phyloP scores from a whole-genome alignment of 2,329 filamentous ascomycete genomes.

The Apiospora pterosperma region DNA sequence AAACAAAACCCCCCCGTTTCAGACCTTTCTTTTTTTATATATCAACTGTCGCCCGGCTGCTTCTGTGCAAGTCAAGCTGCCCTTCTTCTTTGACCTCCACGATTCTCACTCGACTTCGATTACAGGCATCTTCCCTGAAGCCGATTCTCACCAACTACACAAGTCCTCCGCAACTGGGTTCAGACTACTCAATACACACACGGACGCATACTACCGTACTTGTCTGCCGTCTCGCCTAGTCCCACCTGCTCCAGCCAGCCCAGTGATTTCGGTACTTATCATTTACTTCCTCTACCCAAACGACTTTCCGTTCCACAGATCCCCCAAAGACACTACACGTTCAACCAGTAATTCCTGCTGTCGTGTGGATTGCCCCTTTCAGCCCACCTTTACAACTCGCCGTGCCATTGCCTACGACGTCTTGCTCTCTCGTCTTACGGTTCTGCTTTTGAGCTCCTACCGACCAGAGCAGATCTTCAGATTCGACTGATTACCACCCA shows the following conservation, averaged over 20 bases:
- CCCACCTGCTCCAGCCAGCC: background rate
- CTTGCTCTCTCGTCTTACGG: constrained; percentile 7
- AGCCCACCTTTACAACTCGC: background rate
- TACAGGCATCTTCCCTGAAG: constrained; percentile 6
- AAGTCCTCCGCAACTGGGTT: background rate
- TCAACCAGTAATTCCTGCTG: background rate
- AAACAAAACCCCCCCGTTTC: background rate
- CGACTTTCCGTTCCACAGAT: constrained; percentile 1
- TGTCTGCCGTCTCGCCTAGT: background rate
- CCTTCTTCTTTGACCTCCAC: background rate
- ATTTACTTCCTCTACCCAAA: background rate
- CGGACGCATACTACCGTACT: background rate
- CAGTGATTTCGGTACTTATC: background rate
- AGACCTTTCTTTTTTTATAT: background rate
- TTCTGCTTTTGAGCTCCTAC: constrained; percentile 7
- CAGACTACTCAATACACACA: background rate
- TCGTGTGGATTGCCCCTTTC: background rate
- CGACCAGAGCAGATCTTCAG: constrained; percentile 10
- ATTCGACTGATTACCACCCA: constrained; percentile 19
- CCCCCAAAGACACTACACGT: background rate
- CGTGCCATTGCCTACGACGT: background rate
- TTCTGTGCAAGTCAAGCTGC: background rate
- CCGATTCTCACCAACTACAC: background rate
- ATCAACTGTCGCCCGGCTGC: background rate
- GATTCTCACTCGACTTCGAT: background rate